Evolutionary conservation across 2,329 filamentous ascomycete genomes (phyloP), one percentile per base, ranked within the genome.

Genomic region (Pseudonectria buxi): DNA sequence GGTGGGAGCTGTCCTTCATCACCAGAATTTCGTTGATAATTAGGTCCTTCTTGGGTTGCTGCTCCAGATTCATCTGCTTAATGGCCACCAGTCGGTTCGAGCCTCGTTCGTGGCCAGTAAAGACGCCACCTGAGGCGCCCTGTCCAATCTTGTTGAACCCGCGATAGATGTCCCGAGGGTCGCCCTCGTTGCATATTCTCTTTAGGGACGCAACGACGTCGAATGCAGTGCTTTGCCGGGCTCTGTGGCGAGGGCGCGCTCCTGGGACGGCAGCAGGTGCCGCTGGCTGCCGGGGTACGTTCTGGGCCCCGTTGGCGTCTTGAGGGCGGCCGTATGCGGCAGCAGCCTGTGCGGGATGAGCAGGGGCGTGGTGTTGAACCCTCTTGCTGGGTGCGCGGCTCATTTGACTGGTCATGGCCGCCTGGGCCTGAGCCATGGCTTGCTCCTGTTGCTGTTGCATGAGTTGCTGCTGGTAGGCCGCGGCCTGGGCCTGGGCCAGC

Each of bases 21-120:
- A 98, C 92, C 39, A 98, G 66, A 49, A 98, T 98, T 59, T 98
- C 92, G 61, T 98, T 98, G 64, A 98, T 95, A 55, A 98, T 98
- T 32, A 96, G 70, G 53, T 98, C 92, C 63, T 98, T 98, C 75
- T 96, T 96, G 3, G 92, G 92, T 55, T 98, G 92, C 63, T 96
- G 85, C 61, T 96, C 92, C 37, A 98, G 68, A 49, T 96, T 96
- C 92, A 98, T 98, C 69, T 98, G 92, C 69, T 98, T 98, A 65
- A 98, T 96, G 28, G 92, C 92, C 26, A 98, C 92, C 49, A 94
- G 80, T 44, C 83, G 80, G 63, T 94, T 94, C 26, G 79, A 84
- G 37, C 78, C 82, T 46, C 80, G 74, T 61, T 95, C 86, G 57
- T 90, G 86, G 4, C 90, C 92, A 1, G 87, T 95, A 56, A 81